Evolutionary conservation across 2,329 filamentous ascomycete species (phyloP).

Genomic region (Xylaria sp.): DNA sequence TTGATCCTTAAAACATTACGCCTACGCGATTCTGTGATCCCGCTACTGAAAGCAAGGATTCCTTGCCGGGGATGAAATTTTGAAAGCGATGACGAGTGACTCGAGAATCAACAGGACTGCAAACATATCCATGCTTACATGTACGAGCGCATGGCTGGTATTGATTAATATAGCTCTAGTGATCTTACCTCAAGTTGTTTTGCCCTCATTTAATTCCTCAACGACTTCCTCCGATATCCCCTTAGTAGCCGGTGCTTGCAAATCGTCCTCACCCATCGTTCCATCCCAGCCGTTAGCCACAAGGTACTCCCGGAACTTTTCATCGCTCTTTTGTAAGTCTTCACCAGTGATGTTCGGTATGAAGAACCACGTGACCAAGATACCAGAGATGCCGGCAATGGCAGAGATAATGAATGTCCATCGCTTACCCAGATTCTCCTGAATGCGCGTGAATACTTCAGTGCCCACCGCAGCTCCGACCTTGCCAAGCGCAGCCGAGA

Average conservation of each 20-base stretch:
- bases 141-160: neutral
- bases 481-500: constrained; percentile 31
- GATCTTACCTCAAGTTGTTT: neutral
- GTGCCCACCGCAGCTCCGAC: constrained; percentile 28
- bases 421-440: constrained; percentile 29
- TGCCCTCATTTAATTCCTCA: neutral
- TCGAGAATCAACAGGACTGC: no score
- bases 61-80: no score
- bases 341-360: constrained; percentile 27
- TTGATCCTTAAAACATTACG: no score
- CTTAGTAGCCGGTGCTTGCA: constrained; percentile 17
- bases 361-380: constrained; percentile 32
- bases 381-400: constrained; percentile 27
- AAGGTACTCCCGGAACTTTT: constrained; percentile 29
- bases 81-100: no score
- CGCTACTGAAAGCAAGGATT: no score
- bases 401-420: constrained; percentile 33
- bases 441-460: constrained; percentile 30
- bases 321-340: constrained; percentile 26
- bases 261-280: constrained; percentile 24
- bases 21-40: no score
- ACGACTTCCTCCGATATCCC: constrained; percentile 3
- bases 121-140: neutral
- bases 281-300: constrained; percentile 30
- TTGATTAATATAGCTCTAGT: neutral